phyloP scores from a whole-genome alignment of 176 grass and related monocot species.

The Rhynchospora tenuis region DNA sequence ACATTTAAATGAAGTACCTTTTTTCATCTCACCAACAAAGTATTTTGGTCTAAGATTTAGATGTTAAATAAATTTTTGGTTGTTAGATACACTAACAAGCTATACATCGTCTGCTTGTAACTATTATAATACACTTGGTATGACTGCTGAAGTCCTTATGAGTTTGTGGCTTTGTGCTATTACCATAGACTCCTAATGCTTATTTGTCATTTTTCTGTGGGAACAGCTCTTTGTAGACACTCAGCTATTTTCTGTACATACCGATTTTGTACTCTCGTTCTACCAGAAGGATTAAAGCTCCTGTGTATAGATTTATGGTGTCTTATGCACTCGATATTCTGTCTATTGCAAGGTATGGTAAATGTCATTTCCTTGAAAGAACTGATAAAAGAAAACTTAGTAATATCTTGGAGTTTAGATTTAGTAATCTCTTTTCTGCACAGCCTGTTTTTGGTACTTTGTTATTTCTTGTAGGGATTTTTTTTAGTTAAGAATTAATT shows the following conservation, averaged over 20 bases:
- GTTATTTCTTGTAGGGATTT: neutral
- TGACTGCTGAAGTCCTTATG: neutral
- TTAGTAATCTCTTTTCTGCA: too few species aligned
- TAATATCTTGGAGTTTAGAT: neutral
- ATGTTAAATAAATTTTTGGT: neutral
- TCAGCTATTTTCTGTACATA: constrained; percentile 96
- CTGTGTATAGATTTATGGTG: neutral
- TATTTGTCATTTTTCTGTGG: constrained; percentile 2
- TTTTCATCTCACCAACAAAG: neutral
- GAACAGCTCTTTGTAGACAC: constrained; percentile 91
- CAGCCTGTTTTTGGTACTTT: neutral
- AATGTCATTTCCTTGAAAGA: neutral
- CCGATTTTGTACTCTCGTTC: constrained; percentile 96
- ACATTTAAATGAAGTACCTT: neutral
- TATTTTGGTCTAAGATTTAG: neutral
- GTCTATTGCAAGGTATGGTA: constrained; percentile 1
- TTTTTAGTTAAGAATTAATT: neutral
- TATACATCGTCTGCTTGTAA: neutral
- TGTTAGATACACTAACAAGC: neutral
- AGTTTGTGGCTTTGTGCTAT: neutral
- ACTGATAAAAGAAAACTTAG: neutral
- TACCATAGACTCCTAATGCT: constrained; percentile 8
- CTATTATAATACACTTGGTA: neutral
- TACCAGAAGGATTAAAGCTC: constrained; percentile 90
- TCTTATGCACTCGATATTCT: neutral